These are phyloP conservation scores for Ogataea glucozyma DNA, from an alignment of 805 yeast species.

Conservation along the genomic window DNA sequence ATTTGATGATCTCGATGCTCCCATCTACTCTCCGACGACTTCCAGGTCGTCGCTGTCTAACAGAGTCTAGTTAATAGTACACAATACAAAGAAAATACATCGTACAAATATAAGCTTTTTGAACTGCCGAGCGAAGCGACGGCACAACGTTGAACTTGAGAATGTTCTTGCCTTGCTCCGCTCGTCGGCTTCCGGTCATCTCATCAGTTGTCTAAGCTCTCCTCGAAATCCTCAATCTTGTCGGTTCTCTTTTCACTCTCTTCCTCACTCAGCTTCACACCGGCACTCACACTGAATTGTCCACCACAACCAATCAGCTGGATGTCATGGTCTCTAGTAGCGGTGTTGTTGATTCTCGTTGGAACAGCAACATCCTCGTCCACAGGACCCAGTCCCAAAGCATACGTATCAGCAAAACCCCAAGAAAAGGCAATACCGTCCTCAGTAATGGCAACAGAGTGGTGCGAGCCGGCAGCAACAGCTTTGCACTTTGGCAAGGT, in stretches of 20 bases:
- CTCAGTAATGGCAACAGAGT: conserved; percentile 78
- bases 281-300: conserved; percentile 90
- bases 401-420: conserved; percentile 98
- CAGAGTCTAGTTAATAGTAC: not conserved
- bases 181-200: not conserved
- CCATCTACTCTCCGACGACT: too few relatives aligned
- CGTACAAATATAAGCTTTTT: not conserved
- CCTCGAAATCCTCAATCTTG: conserved; percentile 53
- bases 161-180: too few relatives aligned
- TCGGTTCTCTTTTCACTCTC: conserved; percentile 52
- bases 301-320: conserved; percentile 89
- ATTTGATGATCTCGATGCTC: too few relatives aligned
- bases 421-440: conserved; percentile 90
- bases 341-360: conserved; percentile 89
- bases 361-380: conserved; percentile 88
- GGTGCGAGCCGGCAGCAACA: conserved; percentile 88
- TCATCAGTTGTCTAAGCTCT: conserved; percentile 18
- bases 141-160: too few relatives aligned
- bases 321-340: conserved; percentile 79
- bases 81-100: conserved; percentile 3
- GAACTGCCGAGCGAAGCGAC: too few relatives aligned
- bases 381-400: conserved; percentile 84
- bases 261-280: conserved; percentile 58
- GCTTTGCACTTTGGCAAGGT: conserved; percentile 56
- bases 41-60: too few relatives aligned